phyloP scores from a whole-genome alignment of 1,284 basidiomycete genomes.

The Fomitopsis palustris region DNA sequence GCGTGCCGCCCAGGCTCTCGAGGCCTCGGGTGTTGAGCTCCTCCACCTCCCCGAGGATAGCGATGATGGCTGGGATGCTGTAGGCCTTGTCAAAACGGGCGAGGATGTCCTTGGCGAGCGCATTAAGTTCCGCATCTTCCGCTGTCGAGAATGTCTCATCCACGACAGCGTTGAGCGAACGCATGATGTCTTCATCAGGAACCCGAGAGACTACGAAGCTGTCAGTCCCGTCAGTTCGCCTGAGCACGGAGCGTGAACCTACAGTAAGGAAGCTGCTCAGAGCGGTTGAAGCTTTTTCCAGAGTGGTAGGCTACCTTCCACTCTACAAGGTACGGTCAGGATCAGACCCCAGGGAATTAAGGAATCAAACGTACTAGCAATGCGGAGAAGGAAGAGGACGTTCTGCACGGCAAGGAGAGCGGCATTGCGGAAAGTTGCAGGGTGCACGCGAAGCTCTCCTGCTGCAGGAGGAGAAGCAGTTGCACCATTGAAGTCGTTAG shows the following conservation, averaged over 20 bases:
- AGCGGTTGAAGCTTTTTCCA: not conserved
- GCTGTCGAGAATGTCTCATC: not conserved
- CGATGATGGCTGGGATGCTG: not conserved
- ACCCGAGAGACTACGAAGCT: not conserved
- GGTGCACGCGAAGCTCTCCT: not conserved
- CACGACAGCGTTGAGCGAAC: not conserved
- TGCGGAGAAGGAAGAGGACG: not conserved
- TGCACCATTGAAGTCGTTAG: not conserved
- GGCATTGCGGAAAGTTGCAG: not conserved
- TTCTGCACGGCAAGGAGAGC: not conserved
- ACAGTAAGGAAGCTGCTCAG: not conserved
- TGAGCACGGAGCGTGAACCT: not conserved
- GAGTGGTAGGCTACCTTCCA: conserved; percentile 1
- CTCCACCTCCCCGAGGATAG: not conserved
- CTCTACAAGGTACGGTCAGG: not conserved
- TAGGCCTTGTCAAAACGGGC: not conserved
- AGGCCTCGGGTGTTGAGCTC: not conserved
- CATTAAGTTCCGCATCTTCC: not conserved
- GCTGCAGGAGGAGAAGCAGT: not conserved
- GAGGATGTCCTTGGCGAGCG: not conserved
- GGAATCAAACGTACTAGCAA: not conserved
- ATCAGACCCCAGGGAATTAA: not conserved
- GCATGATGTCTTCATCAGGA: not conserved
- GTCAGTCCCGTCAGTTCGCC: not conserved
- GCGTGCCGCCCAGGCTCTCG: not conserved